Evolutionary conservation across 2,329 filamentous ascomycete species (phyloP).

Genomic region (Colletotrichum eremochloae): DNA sequence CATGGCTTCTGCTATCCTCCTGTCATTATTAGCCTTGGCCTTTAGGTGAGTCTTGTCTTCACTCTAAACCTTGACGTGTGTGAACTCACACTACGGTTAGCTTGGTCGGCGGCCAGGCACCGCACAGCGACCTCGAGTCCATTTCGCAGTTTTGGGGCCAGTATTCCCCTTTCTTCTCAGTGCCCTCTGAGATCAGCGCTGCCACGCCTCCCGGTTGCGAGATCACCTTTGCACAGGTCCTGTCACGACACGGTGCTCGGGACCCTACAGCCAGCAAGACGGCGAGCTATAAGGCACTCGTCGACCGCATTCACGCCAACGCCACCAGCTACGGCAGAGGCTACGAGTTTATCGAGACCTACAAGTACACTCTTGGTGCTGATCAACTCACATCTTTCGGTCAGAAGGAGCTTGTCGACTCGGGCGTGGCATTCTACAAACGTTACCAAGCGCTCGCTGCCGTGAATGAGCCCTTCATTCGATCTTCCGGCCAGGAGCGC

Average conservation of each 20-base stretch:
- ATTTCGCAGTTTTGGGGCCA: constrained; percentile 84
- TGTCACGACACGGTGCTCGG: constrained; percentile 88
- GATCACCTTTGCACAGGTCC: constrained; percentile 82
- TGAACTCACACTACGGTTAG: constrained; percentile 23
- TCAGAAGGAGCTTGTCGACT: constrained; percentile 77
- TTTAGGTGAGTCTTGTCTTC: constrained; percentile 29
- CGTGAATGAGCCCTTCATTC: constrained; percentile 74
- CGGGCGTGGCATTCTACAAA: constrained; percentile 80
- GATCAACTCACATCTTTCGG: constrained; percentile 79
- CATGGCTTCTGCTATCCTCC: constrained; percentile 40
- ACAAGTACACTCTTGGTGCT: constrained; percentile 77
- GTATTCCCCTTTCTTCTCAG: constrained; percentile 87
- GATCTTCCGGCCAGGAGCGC: constrained; percentile 77
- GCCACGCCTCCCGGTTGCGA: constrained; percentile 76
- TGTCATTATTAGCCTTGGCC: constrained; percentile 21
- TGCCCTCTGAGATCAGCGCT: constrained; percentile 74
- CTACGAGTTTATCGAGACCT: constrained; percentile 79
- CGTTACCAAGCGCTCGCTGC: constrained; percentile 76
- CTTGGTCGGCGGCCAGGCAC: constrained; percentile 39
- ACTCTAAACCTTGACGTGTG: not conserved
- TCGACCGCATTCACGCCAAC: constrained; percentile 73
- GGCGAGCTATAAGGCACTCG: constrained; percentile 70
- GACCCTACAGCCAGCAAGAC: constrained; percentile 82
- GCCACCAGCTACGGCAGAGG: constrained; percentile 70
- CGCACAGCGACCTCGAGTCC: constrained; percentile 7